Evolutionary conservation across 2,329 filamentous ascomycete species (phyloP).

Genomic region (Geoglossum cookeanum): DNA sequence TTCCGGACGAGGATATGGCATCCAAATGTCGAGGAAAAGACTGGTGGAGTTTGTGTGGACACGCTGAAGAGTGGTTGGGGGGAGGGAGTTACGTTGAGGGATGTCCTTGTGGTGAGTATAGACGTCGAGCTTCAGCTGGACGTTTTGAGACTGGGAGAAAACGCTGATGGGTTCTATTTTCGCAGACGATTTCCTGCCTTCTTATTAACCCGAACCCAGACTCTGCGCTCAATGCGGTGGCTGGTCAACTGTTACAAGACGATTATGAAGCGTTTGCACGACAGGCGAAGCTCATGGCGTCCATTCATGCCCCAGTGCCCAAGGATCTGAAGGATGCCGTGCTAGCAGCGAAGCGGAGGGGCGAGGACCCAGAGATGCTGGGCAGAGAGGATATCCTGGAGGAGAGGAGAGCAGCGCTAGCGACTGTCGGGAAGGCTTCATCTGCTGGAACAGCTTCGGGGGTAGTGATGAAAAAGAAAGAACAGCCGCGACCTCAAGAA

Average conservation of each 20-base stretch:
- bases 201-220: conserved; percentile 45
- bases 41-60: conserved; percentile 43
- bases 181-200: conserved; percentile 38
- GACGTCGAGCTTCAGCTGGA: no score
- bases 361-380: conserved; percentile 26
- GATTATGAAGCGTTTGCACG: conserved; percentile 37
- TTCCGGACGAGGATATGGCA: conserved; percentile 45
- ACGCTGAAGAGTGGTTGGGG: conserved; percentile 46
- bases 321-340: conserved; percentile 25
- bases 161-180: background rate
- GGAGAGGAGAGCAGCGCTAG: background rate
- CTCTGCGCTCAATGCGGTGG: conserved; percentile 41
- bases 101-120: conserved; percentile 31
- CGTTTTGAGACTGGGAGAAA: background rate
- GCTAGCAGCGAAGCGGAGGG: conserved; percentile 32
- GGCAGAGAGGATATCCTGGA: conserved; percentile 4
- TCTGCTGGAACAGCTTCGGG: background rate
- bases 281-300: conserved; percentile 40
- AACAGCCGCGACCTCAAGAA: background rate
- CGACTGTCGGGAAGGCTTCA: background rate
- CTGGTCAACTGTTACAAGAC: conserved; percentile 37
- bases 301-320: conserved; percentile 38
- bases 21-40: conserved; percentile 43
- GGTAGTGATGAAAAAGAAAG: conserved; percentile 2
- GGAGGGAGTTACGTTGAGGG: conserved; percentile 34